Evolutionary conservation across 129 eudicot genomes (phyloP), one percentile per base, ranked within the genome.

Genomic region (Deinandra increscens): DNA sequence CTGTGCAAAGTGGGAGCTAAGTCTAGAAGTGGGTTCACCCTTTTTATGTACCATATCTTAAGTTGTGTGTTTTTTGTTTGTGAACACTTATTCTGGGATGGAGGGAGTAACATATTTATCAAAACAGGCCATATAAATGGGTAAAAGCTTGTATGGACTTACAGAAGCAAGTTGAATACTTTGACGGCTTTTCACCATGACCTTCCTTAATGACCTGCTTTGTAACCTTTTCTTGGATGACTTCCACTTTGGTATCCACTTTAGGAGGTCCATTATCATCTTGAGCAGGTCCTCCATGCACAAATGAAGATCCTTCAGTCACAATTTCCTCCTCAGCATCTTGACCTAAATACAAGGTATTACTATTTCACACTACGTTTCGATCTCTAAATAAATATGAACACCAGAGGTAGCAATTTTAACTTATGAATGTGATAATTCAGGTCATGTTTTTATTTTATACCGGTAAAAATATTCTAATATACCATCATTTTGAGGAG

Each of bases 131-230:
- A 44, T 19, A 9, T 9, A 0, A 31, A 20, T 29, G 26, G 8
- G 29, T 66, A 64, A 22, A 73, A 43, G 53, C 53, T 29, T 55
- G 69, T 9, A 33, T 53, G 18, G 58, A 83, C 96, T 84, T 83
- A 93, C 98, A 73, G 60, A 93, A 93, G 85, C 98, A 93, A n/a
- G 98, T 93, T 14, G 98, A 81, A 77, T 93, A 93, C 76, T 86
- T 93, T 69, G 98, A 86, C 67, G 98, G 98, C 76, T 93, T 93
- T 61, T 83, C 86, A 73, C 98, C 98, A 64, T 89, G 96, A 61
- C 98, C 96, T 81, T 84, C 96, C 84, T 93, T 93, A 18, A 93
- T 83, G 69, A 88, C 79, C 78, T 93, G 95, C 80, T 93, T 93
- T 36, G 84, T 84, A 62, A 93, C 98, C 79, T 93, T 93, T 74